These are phyloP conservation scores for Apiotrichum montevideense DNA, from an alignment of 1,284 basidiomycete species.

Conservation along the genomic window DNA sequence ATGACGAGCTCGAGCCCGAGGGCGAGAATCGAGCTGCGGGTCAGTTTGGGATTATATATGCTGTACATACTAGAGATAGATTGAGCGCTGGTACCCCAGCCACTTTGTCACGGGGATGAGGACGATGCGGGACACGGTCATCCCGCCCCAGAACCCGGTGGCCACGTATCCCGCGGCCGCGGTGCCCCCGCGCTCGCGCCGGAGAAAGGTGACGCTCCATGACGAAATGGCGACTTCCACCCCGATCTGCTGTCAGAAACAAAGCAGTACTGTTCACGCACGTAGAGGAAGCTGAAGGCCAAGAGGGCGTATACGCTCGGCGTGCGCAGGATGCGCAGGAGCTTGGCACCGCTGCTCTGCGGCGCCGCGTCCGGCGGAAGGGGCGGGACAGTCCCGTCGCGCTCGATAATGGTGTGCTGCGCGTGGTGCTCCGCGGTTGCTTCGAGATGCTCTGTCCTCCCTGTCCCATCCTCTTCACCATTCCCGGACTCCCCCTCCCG, in stretches of 20 bases:
- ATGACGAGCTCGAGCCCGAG: slow-evolving; percentile 52
- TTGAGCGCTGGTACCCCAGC: slow-evolving; percentile 20
- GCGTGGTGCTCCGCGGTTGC: no score
- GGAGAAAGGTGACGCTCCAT: slow-evolving; percentile 16
- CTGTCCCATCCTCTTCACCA: not conserved
- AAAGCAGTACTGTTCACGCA: not conserved
- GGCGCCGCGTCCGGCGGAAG: not conserved
- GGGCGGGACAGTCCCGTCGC: not conserved
- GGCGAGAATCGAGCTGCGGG: slow-evolving; percentile 9
- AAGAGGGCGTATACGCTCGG: slow-evolving; percentile 9
- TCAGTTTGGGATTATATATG: not conserved
- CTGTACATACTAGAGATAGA: slow-evolving; percentile 21
- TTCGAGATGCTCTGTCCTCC: not conserved
- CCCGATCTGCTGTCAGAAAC: slow-evolving; percentile 1
- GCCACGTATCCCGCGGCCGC: slow-evolving; percentile 17
- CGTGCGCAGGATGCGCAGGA: slow-evolving; percentile 14
- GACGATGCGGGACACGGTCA: slow-evolving; percentile 19
- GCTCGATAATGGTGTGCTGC: not conserved
- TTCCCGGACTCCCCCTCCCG: not conserved
- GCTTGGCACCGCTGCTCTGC: slow-evolving; percentile 3
- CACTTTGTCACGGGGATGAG: slow-evolving; percentile 22
- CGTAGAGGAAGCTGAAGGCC: slow-evolving; percentile 14
- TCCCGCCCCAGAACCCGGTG: slow-evolving; percentile 21
- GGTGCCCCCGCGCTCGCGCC: slow-evolving; percentile 15
- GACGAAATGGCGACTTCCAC: slow-evolving; percentile 12